Percentiles rank a stretch among this genome's conserved stretches.
Evolutionary conservation across 2,329 filamentous ascomycete species (phyloP).

Genomic region (Colletotrichum lupini): DNA sequence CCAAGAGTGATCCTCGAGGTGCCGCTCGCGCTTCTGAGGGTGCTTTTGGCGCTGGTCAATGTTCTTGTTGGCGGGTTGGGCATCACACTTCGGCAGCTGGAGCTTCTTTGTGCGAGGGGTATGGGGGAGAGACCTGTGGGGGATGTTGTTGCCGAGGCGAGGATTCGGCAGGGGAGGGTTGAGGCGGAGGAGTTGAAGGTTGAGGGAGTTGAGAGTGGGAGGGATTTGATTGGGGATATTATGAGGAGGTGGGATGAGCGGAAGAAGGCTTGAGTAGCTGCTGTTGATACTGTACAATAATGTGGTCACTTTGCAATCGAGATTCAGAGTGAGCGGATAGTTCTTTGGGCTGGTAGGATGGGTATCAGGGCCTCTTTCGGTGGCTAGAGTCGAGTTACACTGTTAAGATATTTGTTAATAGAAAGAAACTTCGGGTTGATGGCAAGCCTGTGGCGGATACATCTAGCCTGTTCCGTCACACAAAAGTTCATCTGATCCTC

Average conservation of each 20-base stretch:
- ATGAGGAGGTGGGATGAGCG: conserved; percentile 20
- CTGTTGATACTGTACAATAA: background rate
- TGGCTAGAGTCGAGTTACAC: background rate
- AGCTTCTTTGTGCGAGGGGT: background rate
- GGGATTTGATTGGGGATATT: conserved; percentile 1
- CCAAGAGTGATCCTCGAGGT: background rate
- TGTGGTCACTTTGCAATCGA: too few relatives aligned
- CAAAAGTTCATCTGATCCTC: background rate
- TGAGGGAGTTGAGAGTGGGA: conserved; percentile 1
- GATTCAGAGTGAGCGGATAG: background rate
- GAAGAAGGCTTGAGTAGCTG: background rate
- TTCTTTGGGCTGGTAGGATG: background rate
- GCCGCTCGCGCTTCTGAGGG: background rate
- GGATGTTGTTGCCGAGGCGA: conserved; percentile 28
- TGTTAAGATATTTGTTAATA: background rate
- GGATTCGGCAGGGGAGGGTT: conserved; percentile 13
- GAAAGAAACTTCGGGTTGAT: too few relatives aligned
- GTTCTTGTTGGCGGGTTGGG: conserved; percentile 2
- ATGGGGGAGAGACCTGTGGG: conserved; percentile 23
- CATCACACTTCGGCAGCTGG: background rate
- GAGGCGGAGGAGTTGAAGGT: conserved; percentile 11
- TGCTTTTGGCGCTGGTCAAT: conserved; percentile 8
- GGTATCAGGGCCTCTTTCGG: background rate
- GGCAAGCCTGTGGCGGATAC: background rate
- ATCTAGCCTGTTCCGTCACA: conserved; percentile 1